These are phyloP conservation scores for Fusarium concolor DNA, from an alignment of 2,329 filamentous ascomycete genomes.

Conservation along the genomic window DNA sequence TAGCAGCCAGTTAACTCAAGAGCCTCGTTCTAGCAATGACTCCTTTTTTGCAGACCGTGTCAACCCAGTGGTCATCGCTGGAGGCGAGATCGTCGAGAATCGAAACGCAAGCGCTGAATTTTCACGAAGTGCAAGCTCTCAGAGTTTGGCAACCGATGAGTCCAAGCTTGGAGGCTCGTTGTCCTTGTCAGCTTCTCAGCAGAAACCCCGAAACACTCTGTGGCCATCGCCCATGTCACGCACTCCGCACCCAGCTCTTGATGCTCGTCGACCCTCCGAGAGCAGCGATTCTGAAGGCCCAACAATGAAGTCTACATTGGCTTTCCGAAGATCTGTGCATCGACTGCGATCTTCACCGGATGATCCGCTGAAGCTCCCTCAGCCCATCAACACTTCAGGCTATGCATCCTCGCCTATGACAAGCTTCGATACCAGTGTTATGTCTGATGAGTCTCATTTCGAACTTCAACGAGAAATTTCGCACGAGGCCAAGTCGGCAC, in stretches of 20 bases:
- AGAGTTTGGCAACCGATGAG: slow-evolving; percentile 56
- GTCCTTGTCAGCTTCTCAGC: slow-evolving; percentile 55
- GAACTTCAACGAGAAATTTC: slow-evolving; percentile 55
- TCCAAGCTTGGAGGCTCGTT: slow-evolving; percentile 55
- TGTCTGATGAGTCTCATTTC: slow-evolving; percentile 67
- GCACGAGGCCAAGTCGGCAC: slow-evolving; percentile 46
- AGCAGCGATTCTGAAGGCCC: slow-evolving; percentile 66
- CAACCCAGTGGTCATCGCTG: slow-evolving; percentile 74
- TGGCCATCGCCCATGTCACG: slow-evolving; percentile 67
- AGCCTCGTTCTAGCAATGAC: slow-evolving; percentile 64
- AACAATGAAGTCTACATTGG: slow-evolving; percentile 63
- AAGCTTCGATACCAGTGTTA: slow-evolving; percentile 67
- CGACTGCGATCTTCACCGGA: slow-evolving; percentile 60
- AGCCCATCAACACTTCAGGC: slow-evolving; percentile 62
- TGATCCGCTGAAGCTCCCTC: slow-evolving; percentile 61
- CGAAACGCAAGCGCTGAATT: slow-evolving; percentile 65
- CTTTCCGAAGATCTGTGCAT: slow-evolving; percentile 66
- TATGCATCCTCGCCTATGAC: slow-evolving; percentile 62
- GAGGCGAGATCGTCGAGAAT: slow-evolving; percentile 71
- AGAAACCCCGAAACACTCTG: slow-evolving; percentile 58
- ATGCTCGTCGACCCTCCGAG: slow-evolving; percentile 62
- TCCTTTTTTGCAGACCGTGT: slow-evolving; percentile 71
- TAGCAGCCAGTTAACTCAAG: slow-evolving; percentile 61
- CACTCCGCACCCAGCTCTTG: slow-evolving; percentile 35
- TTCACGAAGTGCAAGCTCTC: slow-evolving; percentile 62